Conservation (phyloP, 2,329 filamentous ascomycete genomes). For the Talaromyces sp. region DNA sequence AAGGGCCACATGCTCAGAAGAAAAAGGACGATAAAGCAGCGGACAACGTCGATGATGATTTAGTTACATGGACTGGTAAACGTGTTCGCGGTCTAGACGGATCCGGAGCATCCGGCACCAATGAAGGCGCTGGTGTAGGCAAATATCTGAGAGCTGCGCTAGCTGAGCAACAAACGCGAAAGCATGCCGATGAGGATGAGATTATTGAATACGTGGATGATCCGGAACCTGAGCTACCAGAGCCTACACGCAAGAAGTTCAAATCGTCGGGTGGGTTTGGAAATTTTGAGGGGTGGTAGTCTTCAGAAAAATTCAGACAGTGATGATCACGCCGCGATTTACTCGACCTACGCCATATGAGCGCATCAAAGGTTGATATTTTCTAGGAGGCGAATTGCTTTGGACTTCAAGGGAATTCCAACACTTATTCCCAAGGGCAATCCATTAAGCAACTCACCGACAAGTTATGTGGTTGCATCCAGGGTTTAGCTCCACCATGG, state of each 20-base stretch:
- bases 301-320: neutral
- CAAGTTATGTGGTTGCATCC: slow-evolving; percentile 12
- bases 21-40: slow-evolving; percentile 26
- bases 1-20: slow-evolving; percentile 16
- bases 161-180: slow-evolving; percentile 29
- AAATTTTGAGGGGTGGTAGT: slow-evolving; percentile 87
- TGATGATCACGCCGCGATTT: neutral
- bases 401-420: neutral
- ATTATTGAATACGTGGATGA: slow-evolving; percentile 60
- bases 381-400: too few relatives aligned
- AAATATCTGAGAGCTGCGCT: slow-evolving; percentile 74
- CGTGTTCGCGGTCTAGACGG: slow-evolving; percentile 68
- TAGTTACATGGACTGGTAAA: slow-evolving; percentile 95
- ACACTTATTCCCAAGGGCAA: neutral
- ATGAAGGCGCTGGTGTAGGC: slow-evolving; percentile 43
- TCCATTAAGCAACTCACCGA: neutral
- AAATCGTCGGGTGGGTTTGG: slow-evolving; percentile 66
- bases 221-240: slow-evolving; percentile 49
- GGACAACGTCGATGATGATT: slow-evolving; percentile 61
- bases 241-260: slow-evolving; percentile 75
- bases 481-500: neutral
- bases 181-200: slow-evolving; percentile 51
- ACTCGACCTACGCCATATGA: too few relatives aligned
- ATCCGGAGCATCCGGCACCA: slow-evolving; percentile 21
- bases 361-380: too few relatives aligned